Conservation (phyloP, 2,329 filamentous ascomycete species). For the Diaporthe helianthi region DNA sequence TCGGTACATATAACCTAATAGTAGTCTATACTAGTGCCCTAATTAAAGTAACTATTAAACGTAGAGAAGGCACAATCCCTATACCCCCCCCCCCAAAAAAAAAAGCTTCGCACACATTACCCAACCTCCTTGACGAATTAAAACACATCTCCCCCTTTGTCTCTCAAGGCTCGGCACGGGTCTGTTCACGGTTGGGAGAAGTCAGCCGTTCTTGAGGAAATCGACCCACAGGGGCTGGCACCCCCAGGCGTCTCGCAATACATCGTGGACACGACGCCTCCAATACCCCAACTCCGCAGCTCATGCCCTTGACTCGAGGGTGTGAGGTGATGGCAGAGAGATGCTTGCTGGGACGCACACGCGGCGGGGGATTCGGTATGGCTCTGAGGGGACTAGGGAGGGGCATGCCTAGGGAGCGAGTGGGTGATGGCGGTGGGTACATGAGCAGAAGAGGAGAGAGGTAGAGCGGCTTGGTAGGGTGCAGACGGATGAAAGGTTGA, state of each 20-base stretch:
- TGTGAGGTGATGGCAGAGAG: constrained; percentile 45
- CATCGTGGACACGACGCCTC: constrained; percentile 50
- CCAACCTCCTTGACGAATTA: too few species aligned
- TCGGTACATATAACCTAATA: too few species aligned
- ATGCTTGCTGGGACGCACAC: constrained; percentile 48
- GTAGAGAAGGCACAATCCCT: too few species aligned
- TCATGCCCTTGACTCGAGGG: constrained; percentile 49
- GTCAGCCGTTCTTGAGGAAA: too few species aligned
- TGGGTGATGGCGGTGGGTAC: constrained; percentile 45
- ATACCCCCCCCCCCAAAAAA: too few species aligned
- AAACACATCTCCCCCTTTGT: too few species aligned
- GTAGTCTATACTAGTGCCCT: too few species aligned
- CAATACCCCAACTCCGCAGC: constrained; percentile 53
- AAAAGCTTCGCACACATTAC: too few species aligned
- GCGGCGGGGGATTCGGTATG: constrained; percentile 37
- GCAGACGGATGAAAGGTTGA: constrained; percentile 49
- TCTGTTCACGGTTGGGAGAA: too few species aligned
- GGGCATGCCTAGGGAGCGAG: constrained; percentile 51
- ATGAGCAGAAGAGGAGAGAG: constrained; percentile 41
- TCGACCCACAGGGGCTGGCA: constrained; percentile 53
- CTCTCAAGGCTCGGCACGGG: too few species aligned
- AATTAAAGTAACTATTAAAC: too few species aligned
- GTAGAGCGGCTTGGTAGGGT: constrained; percentile 37
- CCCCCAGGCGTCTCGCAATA: constrained; percentile 47
- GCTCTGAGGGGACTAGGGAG: constrained; percentile 49